Percentiles rank a stretch among this genome's conserved stretches.
phyloP scores from a whole-genome alignment of 2,329 filamentous ascomycete genomes.

The Albifimbria verrucaria region DNA sequence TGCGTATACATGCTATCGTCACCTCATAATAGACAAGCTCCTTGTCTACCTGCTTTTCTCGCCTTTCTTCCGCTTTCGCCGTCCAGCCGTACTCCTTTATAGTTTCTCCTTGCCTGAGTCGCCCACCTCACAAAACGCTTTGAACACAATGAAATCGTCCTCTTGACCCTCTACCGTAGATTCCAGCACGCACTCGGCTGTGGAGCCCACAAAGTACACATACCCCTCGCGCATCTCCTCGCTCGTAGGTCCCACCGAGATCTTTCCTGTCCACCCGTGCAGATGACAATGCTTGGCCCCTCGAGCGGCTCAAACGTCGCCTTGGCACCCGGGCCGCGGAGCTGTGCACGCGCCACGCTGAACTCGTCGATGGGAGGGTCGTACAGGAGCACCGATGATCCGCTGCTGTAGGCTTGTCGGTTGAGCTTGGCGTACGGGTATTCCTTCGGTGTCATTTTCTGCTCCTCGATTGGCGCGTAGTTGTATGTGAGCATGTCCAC shows the following conservation, averaged over 20 bases:
- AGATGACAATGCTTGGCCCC: conserved; percentile 90
- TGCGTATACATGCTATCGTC: too few species aligned
- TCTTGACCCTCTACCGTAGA: conserved; percentile 51
- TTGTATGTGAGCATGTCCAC: conserved; percentile 92
- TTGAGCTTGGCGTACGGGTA: conserved; percentile 87
- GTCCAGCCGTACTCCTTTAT: conserved; percentile 7
- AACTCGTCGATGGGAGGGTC: conserved; percentile 98
- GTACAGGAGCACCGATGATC: conserved; percentile 72
- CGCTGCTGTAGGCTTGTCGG: conserved; percentile 74
- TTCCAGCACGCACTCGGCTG: conserved; percentile 78
- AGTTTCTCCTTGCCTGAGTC: conserved; percentile 31
- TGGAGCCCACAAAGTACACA: conserved; percentile 84
- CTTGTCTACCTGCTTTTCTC: background rate
- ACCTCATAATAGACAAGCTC: too few species aligned
- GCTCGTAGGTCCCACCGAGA: conserved; percentile 78
- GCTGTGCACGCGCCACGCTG: conserved; percentile 75
- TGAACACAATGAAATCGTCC: conserved; percentile 81
- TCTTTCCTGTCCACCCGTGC: conserved; percentile 76
- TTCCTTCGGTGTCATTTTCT: conserved; percentile 84
- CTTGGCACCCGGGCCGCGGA: conserved; percentile 71
- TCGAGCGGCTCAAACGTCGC: conserved; percentile 83
- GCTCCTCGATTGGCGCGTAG: conserved; percentile 89
- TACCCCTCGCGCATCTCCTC: conserved; percentile 71
- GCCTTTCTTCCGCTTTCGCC: background rate
- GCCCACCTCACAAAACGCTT: conserved; percentile 86